These are phyloP conservation scores for Eimeria zaria DNA, from an alignment of 169 alveolate species.

Conservation along the genomic window DNA sequence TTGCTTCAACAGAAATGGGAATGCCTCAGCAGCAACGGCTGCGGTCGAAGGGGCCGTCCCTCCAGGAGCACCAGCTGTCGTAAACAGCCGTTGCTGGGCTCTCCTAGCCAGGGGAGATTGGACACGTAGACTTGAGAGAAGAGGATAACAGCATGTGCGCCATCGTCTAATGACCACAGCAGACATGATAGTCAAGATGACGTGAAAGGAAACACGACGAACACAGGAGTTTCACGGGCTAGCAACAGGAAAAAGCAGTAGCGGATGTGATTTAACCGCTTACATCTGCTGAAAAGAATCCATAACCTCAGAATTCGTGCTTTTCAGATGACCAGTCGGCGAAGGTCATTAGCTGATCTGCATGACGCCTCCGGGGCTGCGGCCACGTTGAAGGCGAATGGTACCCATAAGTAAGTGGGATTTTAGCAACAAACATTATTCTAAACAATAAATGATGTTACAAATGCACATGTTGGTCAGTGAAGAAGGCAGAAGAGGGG, in stretches of 20 bases:
- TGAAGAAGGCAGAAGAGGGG: background rate
- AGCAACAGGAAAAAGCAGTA: background rate
- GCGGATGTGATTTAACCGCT: background rate
- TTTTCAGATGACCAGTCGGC: background rate
- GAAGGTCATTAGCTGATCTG: background rate
- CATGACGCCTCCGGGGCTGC: background rate
- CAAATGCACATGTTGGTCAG: background rate
- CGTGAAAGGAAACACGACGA: background rate
- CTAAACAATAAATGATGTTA: background rate
- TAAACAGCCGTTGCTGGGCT: background rate
- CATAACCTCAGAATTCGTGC: background rate
- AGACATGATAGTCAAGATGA: background rate
- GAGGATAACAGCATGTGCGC: slow-evolving; percentile 10
- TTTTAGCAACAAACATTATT: background rate
- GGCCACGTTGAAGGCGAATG: background rate
- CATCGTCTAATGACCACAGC: background rate
- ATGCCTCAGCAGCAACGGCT: slow-evolving; percentile 11
- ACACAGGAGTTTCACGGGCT: background rate
- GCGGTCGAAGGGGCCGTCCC: background rate
- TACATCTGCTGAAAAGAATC: background rate
- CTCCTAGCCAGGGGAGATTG: background rate
- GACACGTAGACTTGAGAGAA: background rate
- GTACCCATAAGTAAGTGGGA: no score
- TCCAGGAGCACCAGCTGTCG: background rate
- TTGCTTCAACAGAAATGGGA: background rate